Percentiles rank a stretch among this genome's conserved stretches.
Conservation (phyloP, 225 moss, liverwort and hornwort genomes). For the Marchantia paleacea region DNA sequence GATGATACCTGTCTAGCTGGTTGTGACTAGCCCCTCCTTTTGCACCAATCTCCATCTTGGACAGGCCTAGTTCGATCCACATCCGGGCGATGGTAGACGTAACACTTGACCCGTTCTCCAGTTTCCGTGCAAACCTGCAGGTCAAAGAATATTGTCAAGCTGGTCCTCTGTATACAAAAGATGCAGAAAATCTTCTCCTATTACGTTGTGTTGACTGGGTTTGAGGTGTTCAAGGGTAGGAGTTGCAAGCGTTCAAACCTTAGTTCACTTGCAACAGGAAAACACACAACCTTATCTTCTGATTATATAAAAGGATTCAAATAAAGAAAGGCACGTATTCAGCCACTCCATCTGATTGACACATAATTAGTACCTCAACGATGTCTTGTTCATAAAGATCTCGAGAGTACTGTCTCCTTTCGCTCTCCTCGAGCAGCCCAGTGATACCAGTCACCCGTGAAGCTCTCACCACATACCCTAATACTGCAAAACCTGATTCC, state of each 20-base stretch:
- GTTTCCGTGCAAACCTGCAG: conserved; percentile 71
- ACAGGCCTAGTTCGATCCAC: conserved; percentile 68
- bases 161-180: neutral
- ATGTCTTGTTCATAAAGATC: conserved; percentile 73
- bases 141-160: neutral
- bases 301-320: neutral
- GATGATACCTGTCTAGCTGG: neutral
- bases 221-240: neutral
- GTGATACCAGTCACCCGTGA: conserved; percentile 43
- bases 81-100: conserved; percentile 75
- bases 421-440: conserved; percentile 68
- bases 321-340: neutral
- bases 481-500: conserved; percentile 67
- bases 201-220: neutral
- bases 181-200: neutral
- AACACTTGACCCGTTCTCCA: conserved; percentile 71
- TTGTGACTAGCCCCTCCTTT: conserved; percentile 16
- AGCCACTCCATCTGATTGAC: neutral
- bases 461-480: conserved; percentile 70
- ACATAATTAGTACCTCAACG: conserved; percentile 57
- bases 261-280: neutral
- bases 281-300: neutral
- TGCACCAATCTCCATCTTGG: conserved; percentile 74
- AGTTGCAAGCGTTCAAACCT: neutral
- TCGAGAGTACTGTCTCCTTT: conserved; percentile 66